Evolutionary conservation across 768 basidiomycete genomes (phyloP).

Genomic region (Plicaturopsis crispa): DNA sequence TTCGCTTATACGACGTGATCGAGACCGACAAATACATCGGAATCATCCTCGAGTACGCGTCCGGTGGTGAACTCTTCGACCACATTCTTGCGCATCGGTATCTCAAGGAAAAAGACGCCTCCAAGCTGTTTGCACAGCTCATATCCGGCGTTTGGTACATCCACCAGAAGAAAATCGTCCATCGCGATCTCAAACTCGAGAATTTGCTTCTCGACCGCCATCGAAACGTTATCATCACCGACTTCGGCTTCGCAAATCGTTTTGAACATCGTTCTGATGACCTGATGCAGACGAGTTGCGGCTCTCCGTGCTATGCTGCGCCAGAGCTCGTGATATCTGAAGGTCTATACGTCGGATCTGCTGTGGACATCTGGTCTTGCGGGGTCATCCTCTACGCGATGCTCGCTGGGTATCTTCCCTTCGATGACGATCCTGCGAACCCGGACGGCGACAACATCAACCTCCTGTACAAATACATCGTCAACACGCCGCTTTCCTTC

Average conservation of each 20-base stretch:
- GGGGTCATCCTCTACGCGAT: slow-evolving; percentile 96
- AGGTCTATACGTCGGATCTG: slow-evolving; percentile 92
- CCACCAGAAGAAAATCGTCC: slow-evolving; percentile 98
- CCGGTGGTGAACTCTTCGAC: slow-evolving; percentile 97
- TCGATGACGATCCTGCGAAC: slow-evolving; percentile 97
- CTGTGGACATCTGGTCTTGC: slow-evolving; percentile 97
- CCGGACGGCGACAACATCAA: slow-evolving; percentile 99
- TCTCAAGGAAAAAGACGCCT: slow-evolving; percentile 89
- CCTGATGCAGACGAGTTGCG: slow-evolving; percentile 97
- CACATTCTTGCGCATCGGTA: slow-evolving; percentile 97
- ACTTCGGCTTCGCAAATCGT: slow-evolving; percentile 98
- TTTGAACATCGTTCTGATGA: slow-evolving; percentile 92
- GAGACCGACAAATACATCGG: slow-evolving; percentile 99
- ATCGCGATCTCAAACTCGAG: slow-evolving; percentile 98
- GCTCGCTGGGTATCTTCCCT: slow-evolving; percentile 96
- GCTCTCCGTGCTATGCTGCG: slow-evolving; percentile 96
- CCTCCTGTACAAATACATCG: slow-evolving; percentile 95
- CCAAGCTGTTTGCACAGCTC: slow-evolving; percentile 95
- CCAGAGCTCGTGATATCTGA: slow-evolving; percentile 97
- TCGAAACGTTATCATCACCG: slow-evolving; percentile 98
- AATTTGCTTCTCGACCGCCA: slow-evolving; percentile 95
- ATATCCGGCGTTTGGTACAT: slow-evolving; percentile 99
- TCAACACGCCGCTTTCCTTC: slow-evolving; percentile 93
- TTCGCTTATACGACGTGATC: slow-evolving; percentile 95
- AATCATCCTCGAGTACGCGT: slow-evolving; percentile 97